Percentiles rank a stretch among this genome's conserved stretches.
Evolutionary conservation across 2,329 filamentous ascomycete species (phyloP).

Genomic region (Ceratocystiopsis sp.): DNA sequence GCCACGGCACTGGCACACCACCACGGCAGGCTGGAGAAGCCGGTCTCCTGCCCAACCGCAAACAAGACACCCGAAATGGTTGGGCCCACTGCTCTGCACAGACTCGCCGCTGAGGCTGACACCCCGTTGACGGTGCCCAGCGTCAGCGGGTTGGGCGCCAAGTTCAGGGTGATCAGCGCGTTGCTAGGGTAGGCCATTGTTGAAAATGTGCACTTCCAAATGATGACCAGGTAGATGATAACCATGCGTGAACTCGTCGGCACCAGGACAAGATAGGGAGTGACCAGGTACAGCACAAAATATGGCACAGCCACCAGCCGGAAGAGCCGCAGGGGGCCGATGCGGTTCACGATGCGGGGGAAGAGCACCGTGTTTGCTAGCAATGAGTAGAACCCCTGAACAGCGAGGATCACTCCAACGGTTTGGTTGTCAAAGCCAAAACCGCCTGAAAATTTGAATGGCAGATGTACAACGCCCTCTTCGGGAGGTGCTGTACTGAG

Average conservation of each 20-base stretch:
- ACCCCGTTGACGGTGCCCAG: slow-evolving; percentile 87
- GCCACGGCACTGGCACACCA: slow-evolving; percentile 75
- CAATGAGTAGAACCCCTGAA: slow-evolving; percentile 82
- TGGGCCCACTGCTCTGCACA: slow-evolving; percentile 77
- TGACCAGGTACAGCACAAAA: slow-evolving; percentile 71
- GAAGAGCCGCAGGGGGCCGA: slow-evolving; percentile 71
- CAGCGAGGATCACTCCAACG: slow-evolving; percentile 74
- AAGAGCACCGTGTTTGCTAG: slow-evolving; percentile 73
- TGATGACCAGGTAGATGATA: slow-evolving; percentile 59
- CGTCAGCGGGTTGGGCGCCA: slow-evolving; percentile 66
- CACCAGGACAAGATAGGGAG: slow-evolving; percentile 77
- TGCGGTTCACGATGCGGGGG: slow-evolving; percentile 53
- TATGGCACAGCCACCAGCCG: slow-evolving; percentile 66
- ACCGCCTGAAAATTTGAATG: slow-evolving; percentile 79
- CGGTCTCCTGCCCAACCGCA: slow-evolving; percentile 57
- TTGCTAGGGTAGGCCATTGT: slow-evolving; percentile 85
- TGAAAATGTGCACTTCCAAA: slow-evolving; percentile 87
- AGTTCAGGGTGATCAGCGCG: slow-evolving; percentile 76
- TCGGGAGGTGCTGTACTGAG: slow-evolving; percentile 49
- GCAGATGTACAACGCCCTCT: slow-evolving; percentile 38
- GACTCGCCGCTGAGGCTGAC: slow-evolving; percentile 76
- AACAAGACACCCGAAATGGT: slow-evolving; percentile 77
- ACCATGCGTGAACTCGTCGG: slow-evolving; percentile 54
- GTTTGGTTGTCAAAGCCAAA: slow-evolving; percentile 69
- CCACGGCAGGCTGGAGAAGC: slow-evolving; percentile 82